Evolutionary conservation across 768 basidiomycete species (phyloP).

Genomic region (Amanita inopinata): DNA sequence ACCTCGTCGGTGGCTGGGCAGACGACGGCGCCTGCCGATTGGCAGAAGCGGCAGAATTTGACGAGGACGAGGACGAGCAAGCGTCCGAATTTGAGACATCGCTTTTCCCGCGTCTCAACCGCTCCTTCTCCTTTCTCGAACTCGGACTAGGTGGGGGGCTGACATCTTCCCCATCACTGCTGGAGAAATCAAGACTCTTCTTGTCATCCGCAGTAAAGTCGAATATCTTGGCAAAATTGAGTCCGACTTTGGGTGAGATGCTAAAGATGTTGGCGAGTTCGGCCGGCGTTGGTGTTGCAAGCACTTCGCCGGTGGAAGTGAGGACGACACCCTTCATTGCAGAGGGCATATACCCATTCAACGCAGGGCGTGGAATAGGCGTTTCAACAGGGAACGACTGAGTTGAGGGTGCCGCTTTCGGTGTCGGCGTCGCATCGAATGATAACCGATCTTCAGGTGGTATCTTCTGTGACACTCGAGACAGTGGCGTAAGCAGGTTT

Average conservation of each 20-base stretch:
- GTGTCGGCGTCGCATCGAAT: slow-evolving; percentile 17
- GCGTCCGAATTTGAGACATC: slow-evolving; percentile 12
- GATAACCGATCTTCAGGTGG: slow-evolving; percentile 8
- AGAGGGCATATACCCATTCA: slow-evolving; percentile 29
- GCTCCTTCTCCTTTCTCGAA: slow-evolving; percentile 33
- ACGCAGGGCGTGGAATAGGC: slow-evolving; percentile 34
- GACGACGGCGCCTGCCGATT: slow-evolving; percentile 1
- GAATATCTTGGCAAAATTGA: slow-evolving; percentile 74
- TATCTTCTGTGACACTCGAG: slow-evolving; percentile 19
- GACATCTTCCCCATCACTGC: slow-evolving; percentile 26
- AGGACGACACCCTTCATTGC: slow-evolving; percentile 76
- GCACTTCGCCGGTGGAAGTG: slow-evolving; percentile 65
- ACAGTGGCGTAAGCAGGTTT: slow-evolving; percentile 49
- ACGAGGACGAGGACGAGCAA: background rate
- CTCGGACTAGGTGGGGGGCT: slow-evolving; percentile 41
- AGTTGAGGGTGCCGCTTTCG: slow-evolving; percentile 14
- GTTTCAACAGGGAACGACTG: slow-evolving; percentile 35
- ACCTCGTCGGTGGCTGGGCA: slow-evolving; percentile 33
- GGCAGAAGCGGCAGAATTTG: background rate
- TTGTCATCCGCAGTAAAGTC: slow-evolving; percentile 36
- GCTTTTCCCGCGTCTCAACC: slow-evolving; percentile 15
- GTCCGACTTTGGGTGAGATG: slow-evolving; percentile 57
- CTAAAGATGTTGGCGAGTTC: slow-evolving; percentile 62
- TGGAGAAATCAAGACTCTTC: background rate
- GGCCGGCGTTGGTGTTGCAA: slow-evolving; percentile 61